These are phyloP conservation scores for Kalanchoe fedtschenkoi DNA, from an alignment of 164 flowering plant genomes.

Conservation along the genomic window DNA sequence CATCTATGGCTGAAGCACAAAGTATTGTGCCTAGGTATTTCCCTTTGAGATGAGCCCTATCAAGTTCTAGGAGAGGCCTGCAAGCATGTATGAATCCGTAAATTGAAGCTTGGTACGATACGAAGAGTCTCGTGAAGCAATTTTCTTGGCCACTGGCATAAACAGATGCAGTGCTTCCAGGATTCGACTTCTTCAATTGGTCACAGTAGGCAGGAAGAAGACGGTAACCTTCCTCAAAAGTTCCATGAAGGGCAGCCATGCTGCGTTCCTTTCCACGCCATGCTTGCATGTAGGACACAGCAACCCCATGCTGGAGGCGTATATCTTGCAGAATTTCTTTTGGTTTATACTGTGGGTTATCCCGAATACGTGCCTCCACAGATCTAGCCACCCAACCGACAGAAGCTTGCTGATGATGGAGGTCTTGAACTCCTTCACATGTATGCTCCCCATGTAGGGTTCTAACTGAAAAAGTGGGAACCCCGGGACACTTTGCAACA, in stretches of 20 bases:
- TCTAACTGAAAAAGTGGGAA: conserved; percentile 73
- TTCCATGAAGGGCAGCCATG: conserved; percentile 85
- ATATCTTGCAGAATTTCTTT: conserved; percentile 89
- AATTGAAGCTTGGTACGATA: conserved; percentile 83
- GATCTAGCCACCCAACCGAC: conserved; percentile 99
- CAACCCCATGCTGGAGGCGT: conserved; percentile 88
- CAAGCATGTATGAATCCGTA: conserved; percentile 87
- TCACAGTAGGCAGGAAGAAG: conserved; percentile 43
- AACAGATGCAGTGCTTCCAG: conserved; percentile 67
- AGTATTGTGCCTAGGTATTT: conserved; percentile 75
- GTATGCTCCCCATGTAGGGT: conserved; percentile 85
- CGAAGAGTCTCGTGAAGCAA: conserved; percentile 77
- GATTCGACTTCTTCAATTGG: conserved; percentile 34
- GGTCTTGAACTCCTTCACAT: conserved; percentile 85
- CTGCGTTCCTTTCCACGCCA: conserved; percentile 99
- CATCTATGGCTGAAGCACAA: conserved; percentile 77
- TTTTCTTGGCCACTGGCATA: conserved; percentile 77
- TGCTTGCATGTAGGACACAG: conserved; percentile 96
- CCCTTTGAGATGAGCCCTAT: conserved; percentile 77
- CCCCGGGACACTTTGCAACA: conserved; percentile 84
- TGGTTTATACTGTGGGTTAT: conserved; percentile 91
- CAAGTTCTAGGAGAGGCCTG: conserved; percentile 88
- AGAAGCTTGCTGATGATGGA: conserved; percentile 95
- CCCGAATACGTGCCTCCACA: conserved; percentile 76
- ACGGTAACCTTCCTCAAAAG: conserved; percentile 43